A percentile compares a stretch with the other conserved stretches of the same genome.
These are phyloP conservation scores for Krasilnikovozyma curviuscula DNA, from an alignment of 768 basidiomycete genomes.

Conservation along the genomic window DNA sequence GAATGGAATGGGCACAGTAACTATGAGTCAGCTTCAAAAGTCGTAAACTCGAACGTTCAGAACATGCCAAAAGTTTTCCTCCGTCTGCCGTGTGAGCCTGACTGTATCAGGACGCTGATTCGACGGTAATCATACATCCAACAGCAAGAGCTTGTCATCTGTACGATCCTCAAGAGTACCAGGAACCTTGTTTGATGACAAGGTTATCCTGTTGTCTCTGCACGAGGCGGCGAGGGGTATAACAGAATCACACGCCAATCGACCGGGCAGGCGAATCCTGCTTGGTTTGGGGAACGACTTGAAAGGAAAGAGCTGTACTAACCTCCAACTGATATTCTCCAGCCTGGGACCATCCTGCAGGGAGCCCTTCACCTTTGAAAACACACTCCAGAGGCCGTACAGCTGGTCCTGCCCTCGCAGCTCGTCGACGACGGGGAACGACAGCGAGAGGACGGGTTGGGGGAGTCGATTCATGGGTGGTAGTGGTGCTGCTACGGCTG, in stretches of 20 bases:
- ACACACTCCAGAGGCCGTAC: constrained; percentile 34
- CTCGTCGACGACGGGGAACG: too few relatives aligned
- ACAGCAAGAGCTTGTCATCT: neutral
- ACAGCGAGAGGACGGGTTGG: too few relatives aligned
- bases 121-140: too few relatives aligned
- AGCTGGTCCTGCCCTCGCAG: too few relatives aligned
- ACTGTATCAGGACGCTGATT: too few relatives aligned
- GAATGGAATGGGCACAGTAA: too few relatives aligned
- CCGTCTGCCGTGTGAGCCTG: too few relatives aligned
- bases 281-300: neutral
- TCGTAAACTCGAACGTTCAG: too few relatives aligned
- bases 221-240: neutral
- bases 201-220: neutral
- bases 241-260: neutral
- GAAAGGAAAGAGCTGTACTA: neutral
- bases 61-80: too few relatives aligned
- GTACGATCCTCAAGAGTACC: neutral
- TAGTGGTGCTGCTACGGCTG: too few relatives aligned
- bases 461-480: too few relatives aligned
- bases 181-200: neutral
- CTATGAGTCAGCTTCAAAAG: too few relatives aligned
- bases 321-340: constrained; percentile 72
- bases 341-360: constrained; percentile 60
- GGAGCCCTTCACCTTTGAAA: constrained; percentile 62
- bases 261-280: neutral